Conservation (phyloP, 306 rosid genomes). For the Ziziphus jujuba region DNA sequence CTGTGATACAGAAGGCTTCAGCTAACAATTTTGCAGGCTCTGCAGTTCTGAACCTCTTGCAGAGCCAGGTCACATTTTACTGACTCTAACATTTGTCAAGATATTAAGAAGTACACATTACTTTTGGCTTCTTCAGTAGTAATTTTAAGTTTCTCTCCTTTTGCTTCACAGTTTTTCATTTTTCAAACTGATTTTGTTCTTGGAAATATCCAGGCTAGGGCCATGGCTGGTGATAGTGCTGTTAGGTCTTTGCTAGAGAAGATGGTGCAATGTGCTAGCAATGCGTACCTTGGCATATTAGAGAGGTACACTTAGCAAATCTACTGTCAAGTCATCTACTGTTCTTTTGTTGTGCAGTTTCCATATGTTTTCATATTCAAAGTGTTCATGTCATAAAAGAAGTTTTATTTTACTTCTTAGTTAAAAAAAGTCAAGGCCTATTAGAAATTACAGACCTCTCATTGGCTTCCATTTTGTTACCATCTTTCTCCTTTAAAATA, state of each 20-base stretch:
- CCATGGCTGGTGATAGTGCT: constrained; percentile 96
- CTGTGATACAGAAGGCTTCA: constrained; percentile 80
- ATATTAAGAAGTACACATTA: neutral
- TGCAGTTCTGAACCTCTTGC: constrained; percentile 89
- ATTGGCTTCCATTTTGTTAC: no score
- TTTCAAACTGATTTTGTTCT: neutral
- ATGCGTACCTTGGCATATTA: constrained; percentile 87
- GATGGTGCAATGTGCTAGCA: constrained; percentile 90
- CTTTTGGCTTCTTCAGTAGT: constrained; percentile 12
- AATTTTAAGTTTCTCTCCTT: neutral
- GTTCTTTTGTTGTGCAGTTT: constrained; percentile 4
- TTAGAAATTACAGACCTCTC: no score
- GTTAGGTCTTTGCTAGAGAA: constrained; percentile 90
- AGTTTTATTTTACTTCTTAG: neutral
- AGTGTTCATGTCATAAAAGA: neutral
- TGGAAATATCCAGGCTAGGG: constrained; percentile 73
- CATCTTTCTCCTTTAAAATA: no score
- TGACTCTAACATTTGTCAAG: neutral
- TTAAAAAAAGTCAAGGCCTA: neutral
- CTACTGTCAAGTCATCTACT: neutral
- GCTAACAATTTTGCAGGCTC: constrained; percentile 77
- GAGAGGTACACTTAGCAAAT: constrained; percentile 58
- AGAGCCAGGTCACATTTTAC: constrained; percentile 71
- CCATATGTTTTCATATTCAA: neutral
- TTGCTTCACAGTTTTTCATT: neutral